A percentile compares a stretch with the other conserved stretches of the same genome.
Evolutionary conservation across 345 rosid species (phyloP).

Genomic region (Crucihimalaya himalaica): DNA sequence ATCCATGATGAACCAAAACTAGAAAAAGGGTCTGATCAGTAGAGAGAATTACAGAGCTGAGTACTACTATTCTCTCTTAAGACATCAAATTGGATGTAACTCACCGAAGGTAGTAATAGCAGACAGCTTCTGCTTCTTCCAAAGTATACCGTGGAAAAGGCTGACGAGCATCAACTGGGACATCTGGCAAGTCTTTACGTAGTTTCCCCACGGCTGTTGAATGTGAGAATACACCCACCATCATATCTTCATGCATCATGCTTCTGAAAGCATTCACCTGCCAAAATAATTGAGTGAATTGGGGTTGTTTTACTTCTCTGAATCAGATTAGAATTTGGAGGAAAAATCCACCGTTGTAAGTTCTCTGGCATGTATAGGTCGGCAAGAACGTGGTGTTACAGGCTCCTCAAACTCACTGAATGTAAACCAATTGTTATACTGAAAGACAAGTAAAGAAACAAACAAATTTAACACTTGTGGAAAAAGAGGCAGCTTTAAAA

Average conservation of each 20-base stretch:
- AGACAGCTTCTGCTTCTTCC: conserved; percentile 88
- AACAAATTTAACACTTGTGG: conserved; percentile 17
- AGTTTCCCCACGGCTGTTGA: conserved; percentile 97
- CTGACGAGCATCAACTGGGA: conserved; percentile 76
- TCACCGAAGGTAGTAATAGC: conserved; percentile 93
- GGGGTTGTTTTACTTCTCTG: background rate
- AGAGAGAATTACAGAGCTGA: background rate
- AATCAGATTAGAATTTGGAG: background rate
- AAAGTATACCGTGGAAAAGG: conserved; percentile 65
- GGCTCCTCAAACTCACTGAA: conserved; percentile 96
- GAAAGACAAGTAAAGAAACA: conserved; percentile 40
- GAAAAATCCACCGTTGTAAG: conserved; percentile 71
- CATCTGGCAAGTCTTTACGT: conserved; percentile 86
- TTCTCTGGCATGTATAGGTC: conserved; percentile 85
- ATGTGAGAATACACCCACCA: conserved; percentile 94
- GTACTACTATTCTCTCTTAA: background rate
- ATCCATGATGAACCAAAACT: conserved; percentile 12
- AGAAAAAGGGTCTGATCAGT: background rate
- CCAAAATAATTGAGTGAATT: conserved; percentile 29
- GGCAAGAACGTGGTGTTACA: conserved; percentile 63
- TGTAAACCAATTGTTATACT: conserved; percentile 96
- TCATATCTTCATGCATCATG: conserved; percentile 93
- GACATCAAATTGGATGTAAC: conserved; percentile 14
- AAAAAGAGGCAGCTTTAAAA: background rate
- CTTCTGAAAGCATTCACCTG: conserved; percentile 94